phyloP scores from a whole-genome alignment of 2,329 filamentous ascomycete species.

The Penicillium hordei region DNA sequence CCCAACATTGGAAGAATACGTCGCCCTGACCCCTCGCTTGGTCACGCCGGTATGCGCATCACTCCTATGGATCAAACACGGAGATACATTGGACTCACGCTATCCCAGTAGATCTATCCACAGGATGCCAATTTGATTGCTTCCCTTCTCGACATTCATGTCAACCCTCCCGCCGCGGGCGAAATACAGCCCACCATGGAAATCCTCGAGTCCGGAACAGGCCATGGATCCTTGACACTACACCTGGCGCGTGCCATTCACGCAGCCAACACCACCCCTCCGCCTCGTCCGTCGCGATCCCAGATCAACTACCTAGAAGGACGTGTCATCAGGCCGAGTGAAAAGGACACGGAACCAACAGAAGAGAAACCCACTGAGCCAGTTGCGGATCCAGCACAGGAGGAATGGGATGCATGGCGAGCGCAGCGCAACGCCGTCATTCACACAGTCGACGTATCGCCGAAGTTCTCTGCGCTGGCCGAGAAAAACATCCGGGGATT shows the following conservation, averaged over 20 bases:
- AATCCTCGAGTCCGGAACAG: conserved; percentile 80
- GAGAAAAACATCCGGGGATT: conserved; percentile 65
- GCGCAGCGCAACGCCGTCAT: conserved; percentile 65
- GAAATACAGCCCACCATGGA: conserved; percentile 56
- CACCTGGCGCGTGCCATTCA: conserved; percentile 74
- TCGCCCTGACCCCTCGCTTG: conserved; percentile 63
- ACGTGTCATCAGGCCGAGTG: conserved; percentile 22
- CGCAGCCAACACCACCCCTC: conserved; percentile 63
- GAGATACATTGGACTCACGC: conserved; percentile 13
- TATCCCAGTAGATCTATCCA: conserved; percentile 62
- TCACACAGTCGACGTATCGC: conserved; percentile 69
- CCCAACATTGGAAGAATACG: conserved; percentile 72
- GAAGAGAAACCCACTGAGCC: conserved; percentile 10
- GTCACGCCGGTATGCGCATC: conserved; percentile 67
- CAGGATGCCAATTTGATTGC: conserved; percentile 74
- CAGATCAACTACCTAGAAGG: conserved; percentile 35
- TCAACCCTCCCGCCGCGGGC: conserved; percentile 41
- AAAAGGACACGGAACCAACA: conserved; percentile 22
- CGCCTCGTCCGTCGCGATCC: conserved; percentile 40
- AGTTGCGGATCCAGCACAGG: conserved; percentile 26
- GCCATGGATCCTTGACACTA: conserved; percentile 76
- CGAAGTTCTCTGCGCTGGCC: conserved; percentile 63
- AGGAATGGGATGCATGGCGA: conserved; percentile 49
- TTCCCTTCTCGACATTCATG: conserved; percentile 72
- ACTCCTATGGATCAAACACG: not conserved